Conservation (phyloP, 441 rosid species). For the Pelargonium australe region DNA sequence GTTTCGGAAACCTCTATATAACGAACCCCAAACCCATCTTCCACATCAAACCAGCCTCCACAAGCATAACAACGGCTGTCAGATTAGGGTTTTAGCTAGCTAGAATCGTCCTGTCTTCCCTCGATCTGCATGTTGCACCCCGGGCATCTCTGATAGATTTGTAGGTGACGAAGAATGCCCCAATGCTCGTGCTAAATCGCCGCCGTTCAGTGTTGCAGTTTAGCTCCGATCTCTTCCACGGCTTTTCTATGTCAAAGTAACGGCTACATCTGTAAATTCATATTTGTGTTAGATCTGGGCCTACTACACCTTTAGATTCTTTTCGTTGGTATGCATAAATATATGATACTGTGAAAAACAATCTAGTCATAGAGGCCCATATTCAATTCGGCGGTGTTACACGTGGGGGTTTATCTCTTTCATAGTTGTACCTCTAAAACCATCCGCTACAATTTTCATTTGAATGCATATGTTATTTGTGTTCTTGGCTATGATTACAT, state of each 20-base stretch:
- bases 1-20: no score
- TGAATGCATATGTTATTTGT: not conserved
- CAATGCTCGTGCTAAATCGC: conserved; percentile 58
- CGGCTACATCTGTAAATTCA: conserved; percentile 37
- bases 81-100: not conserved
- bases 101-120: no score
- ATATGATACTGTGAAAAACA: conserved; percentile 18
- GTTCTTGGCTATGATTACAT: conserved; percentile 38
- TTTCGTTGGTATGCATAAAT: conserved; percentile 19
- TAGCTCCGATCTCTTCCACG: conserved; percentile 24
- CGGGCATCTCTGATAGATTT: conserved; percentile 47
- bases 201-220: conserved; percentile 83
- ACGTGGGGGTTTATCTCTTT: conserved; percentile 40
- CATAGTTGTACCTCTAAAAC: conserved; percentile 43
- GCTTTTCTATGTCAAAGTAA: conserved; percentile 68
- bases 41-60: no score
- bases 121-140: conserved; percentile 47
- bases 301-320: conserved; percentile 51
- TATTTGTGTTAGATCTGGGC: conserved; percentile 20
- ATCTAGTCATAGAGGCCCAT: conserved; percentile 54
- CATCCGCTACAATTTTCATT: conserved; percentile 21
- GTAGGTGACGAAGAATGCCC: conserved; percentile 56
- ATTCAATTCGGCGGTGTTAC: conserved; percentile 32
- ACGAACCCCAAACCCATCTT: no score
- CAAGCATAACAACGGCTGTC: no score